Base-by-base conservation (phyloP, 768 basidiomycete genomes). In the Heimioporus sp. region DNA sequence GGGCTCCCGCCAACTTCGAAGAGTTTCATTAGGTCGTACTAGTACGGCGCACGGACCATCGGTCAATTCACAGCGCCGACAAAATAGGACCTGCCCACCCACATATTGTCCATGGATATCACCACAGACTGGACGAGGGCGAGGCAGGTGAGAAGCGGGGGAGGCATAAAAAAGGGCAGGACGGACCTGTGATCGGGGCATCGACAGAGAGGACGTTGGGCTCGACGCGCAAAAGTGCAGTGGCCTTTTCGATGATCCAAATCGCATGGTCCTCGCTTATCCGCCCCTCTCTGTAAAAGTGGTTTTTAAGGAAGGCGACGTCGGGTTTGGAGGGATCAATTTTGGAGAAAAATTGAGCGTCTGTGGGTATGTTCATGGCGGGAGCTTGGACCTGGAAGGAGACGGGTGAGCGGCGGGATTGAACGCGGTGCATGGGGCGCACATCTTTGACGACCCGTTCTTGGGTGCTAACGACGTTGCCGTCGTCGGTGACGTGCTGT, bases 101-200 rank as follows among this genome's bases (percentile, higher is more conserved):
- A 97, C 96, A 74, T 99, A 99, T 91, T 99, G 96, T 1, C 96
- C 96, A 63, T 98, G 96, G 42, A 98, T 97, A 73, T 98, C 96
- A 43, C 96, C 97, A 69, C 96, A 98, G 35, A 94, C 92, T 93
- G 24, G 24, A 28, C 24, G 7, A 28, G 24, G 6, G 5, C 5
- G 24, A 62, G 46, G 51, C 52, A 17, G 35, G 17, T 34, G 19
- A 52, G 24, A 41, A 30, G 1, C 11, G 36, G 12, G 15, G 35
- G 20, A 15, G 9, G 24, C 24, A 20, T 28, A 28, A 42, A 48
- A 5, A 42, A n/a, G 32, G 7, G 12, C 2, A 5, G 4, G 46
- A 55, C 64, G 2, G 56, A 95, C 95, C 92, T 51, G 96, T 99
- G 69, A 99, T 95, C 39, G 97, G 97, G 20, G 95, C 95, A 72